These are phyloP conservation scores for Aspergillus ochraceoroseus DNA, from an alignment of 2,329 filamentous ascomycete species.

Conservation along the genomic window DNA sequence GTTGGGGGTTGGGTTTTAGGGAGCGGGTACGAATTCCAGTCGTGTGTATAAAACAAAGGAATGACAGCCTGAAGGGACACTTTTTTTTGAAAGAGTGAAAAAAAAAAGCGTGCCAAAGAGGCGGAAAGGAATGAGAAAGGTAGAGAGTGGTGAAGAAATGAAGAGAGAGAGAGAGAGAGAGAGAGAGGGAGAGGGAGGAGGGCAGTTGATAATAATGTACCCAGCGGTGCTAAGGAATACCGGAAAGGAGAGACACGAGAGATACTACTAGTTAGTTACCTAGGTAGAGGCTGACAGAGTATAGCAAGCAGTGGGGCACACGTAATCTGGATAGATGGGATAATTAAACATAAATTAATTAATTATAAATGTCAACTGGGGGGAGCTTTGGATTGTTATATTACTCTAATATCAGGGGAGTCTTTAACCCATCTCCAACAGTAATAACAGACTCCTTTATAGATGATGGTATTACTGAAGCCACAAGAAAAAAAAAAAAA, in stretches of 20 bases:
- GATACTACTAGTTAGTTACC: too few species aligned
- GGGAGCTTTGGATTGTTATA: background rate
- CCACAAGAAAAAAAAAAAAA: background rate
- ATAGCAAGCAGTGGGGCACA: conserved; percentile 10
- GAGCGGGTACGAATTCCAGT: conserved; percentile 18
- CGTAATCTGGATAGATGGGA: conserved; percentile 11
- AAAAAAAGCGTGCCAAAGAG: conserved; percentile 27
- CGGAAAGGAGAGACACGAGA: conserved; percentile 12
- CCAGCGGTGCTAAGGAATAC: conserved; percentile 15
- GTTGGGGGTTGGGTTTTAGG: conserved; percentile 7
- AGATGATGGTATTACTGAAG: background rate
- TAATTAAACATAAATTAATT: conserved; percentile 16
- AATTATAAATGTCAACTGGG: conserved; percentile 5
- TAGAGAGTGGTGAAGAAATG: conserved; percentile 15
- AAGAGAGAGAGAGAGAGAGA: conserved; percentile 7
- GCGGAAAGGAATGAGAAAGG: conserved; percentile 17
- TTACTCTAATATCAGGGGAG: background rate
- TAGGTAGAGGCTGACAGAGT: too few species aligned
- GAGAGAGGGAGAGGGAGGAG: conserved; percentile 20
- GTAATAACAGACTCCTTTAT: too few species aligned
- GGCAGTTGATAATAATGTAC: conserved; percentile 19
- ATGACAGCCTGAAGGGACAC: conserved; percentile 30
- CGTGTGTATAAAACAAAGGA: conserved; percentile 26
- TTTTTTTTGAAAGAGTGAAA: conserved; percentile 34
- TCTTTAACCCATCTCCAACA: too few species aligned